Evolutionary conservation across 139 green algal species (phyloP), one percentile per base, ranked within the genome.

Genomic region (Picochlorum costavermella): DNA sequence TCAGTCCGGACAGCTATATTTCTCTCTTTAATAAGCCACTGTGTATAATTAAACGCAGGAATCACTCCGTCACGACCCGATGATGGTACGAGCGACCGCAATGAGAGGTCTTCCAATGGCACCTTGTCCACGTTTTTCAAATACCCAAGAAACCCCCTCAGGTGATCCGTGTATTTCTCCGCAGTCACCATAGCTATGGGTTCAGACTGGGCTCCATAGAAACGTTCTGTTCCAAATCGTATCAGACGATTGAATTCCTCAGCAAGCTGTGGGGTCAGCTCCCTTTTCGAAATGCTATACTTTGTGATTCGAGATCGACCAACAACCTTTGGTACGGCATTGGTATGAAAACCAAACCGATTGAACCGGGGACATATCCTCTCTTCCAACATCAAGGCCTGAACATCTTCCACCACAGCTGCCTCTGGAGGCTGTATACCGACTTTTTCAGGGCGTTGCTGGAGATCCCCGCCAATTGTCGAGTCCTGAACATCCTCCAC

Each of bases 81-180:
- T 3, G 50, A 71, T 1, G 84, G 80, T 10, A 88, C 20, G 17
- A 73, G 46, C 10, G 9, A 17, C 6, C 36, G 12, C 48, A 84
- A 59, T 45, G 45, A 69, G 2, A 83, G 48, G 13, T 76, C 6
- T 17, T 78, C 57, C 46, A 84, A 49, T 2, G 73, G 69, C 30
- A 84, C 49, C 4, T 65, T 69, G 3, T 58, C 49, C 16, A 69
- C 36, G 8, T 45, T 25, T 45, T 80, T 66, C 50, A 84, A 30
- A 67, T 66, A 90, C 0, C 83, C 83, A 20, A 88, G 73, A 29
- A 80, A 50, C 5, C 61, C 60, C 29, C 79, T 40, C 48, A 83
- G n/a, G 61, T 82, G 60, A 46, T 83, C 70, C 4, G 40, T 45
- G 62, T 86, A 85, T 40, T 82, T 80, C 5, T 37, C 29, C 10